These are phyloP conservation scores for Monilinia laxa DNA, from an alignment of 2,329 filamentous ascomycete species.

Conservation along the genomic window DNA sequence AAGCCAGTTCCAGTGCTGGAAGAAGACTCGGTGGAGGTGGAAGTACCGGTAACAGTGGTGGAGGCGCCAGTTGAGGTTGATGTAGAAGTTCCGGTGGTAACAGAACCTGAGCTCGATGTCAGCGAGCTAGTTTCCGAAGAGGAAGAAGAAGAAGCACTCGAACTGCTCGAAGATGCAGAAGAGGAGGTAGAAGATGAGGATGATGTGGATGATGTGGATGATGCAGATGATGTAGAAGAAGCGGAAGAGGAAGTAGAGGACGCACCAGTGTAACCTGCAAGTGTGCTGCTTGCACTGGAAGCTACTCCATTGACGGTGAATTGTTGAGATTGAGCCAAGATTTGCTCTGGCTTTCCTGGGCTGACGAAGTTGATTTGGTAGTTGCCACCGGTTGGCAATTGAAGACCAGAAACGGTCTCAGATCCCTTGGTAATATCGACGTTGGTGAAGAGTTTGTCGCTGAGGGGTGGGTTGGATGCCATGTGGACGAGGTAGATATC, in stretches of 20 bases:
- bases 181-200: constrained; percentile 12
- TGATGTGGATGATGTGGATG: not conserved
- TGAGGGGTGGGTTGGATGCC: constrained; percentile 17
- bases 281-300: constrained; percentile 19
- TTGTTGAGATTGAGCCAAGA: constrained; percentile 22
- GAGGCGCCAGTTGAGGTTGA: not conserved
- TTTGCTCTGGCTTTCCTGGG: constrained; percentile 18
- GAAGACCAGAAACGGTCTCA: constrained; percentile 8
- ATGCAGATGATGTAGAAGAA: constrained; percentile 5
- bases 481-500: constrained; percentile 24
- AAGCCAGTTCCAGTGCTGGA: not conserved
- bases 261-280: constrained; percentile 25
- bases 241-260: constrained; percentile 10
- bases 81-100: not conserved
- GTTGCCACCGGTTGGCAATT: constrained; percentile 21
- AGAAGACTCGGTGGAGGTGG: not conserved
- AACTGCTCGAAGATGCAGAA: not conserved
- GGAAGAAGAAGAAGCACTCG: not conserved
- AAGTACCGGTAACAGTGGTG: not conserved
- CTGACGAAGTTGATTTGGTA: constrained; percentile 25
- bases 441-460: constrained; percentile 13
- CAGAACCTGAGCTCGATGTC: constrained; percentile 1
- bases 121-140: not conserved
- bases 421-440: constrained; percentile 9
- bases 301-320: constrained; percentile 22